phyloP scores from a whole-genome alignment of 768 basidiomycete genomes.

The Trametes coccinea region DNA sequence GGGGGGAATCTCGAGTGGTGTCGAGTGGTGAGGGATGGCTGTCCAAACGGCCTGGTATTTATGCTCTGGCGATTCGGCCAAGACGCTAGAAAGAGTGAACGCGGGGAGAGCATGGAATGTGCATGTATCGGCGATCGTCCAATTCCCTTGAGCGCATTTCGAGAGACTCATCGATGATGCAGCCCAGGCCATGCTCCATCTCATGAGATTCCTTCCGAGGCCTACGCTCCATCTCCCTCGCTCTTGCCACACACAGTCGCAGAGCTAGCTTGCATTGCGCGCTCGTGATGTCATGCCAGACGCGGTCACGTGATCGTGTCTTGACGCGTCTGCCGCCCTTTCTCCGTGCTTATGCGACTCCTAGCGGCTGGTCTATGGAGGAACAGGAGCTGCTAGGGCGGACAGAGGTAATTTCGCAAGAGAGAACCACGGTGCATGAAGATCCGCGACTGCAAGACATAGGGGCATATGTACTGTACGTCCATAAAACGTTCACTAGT shows the following conservation, averaged over 20 bases:
- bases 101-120: slow-evolving; percentile 1
- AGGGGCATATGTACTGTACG: not conserved
- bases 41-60: not conserved
- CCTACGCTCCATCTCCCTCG: no score
- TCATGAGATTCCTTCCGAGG: no score
- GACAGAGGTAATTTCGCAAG: no score
- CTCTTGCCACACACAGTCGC: no score
- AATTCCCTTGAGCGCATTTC: not conserved
- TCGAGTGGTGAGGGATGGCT: not conserved
- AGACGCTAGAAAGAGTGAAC: not conserved
- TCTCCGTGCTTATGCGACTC: no score
- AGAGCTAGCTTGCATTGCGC: not conserved
- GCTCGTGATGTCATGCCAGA: not conserved
- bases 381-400: no score
- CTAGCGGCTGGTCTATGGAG: no score
- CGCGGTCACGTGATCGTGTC: slow-evolving; percentile 6
- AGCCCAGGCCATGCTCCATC: not conserved
- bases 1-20: no score
- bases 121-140: slow-evolving; percentile 10
- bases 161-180: slow-evolving; percentile 8
- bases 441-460: not conserved
- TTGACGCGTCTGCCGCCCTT: not conserved
- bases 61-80: not conserved
- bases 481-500: not conserved
- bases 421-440: not conserved